These are phyloP conservation scores for Phytophthora sojae DNA, from an alignment of 352 stramenopile species.

Conservation along the genomic window DNA sequence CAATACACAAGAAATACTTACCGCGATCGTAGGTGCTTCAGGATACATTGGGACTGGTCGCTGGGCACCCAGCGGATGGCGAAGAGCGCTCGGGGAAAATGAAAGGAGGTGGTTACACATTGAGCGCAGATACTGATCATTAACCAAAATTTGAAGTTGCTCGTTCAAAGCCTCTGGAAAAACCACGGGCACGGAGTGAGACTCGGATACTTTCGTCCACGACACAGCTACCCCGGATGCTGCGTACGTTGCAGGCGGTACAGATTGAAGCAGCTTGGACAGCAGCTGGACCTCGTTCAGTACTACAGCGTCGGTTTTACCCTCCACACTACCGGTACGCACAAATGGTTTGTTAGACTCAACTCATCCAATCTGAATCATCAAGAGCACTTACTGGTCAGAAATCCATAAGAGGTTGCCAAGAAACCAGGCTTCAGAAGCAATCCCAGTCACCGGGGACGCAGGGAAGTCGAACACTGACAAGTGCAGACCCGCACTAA, in stretches of 20 bases:
- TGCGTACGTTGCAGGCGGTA: constrained; percentile 62
- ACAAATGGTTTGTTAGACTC: constrained; percentile 12
- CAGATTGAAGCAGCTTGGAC: constrained; percentile 52
- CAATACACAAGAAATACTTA: constrained; percentile 14
- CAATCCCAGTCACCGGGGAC: constrained; percentile 54
- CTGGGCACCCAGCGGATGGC: constrained; percentile 44
- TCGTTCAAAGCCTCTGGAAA: constrained; percentile 62
- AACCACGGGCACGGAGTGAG: constrained; percentile 69
- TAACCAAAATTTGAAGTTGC: constrained; percentile 61
- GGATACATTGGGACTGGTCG: constrained; percentile 60
- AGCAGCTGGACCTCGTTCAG: constrained; percentile 51
- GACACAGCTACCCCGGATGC: constrained; percentile 56
- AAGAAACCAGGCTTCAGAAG: constrained; percentile 66
- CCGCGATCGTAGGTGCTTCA: constrained; percentile 53
- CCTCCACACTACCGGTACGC: constrained; percentile 33
- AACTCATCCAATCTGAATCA: not conserved
- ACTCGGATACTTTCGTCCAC: constrained; percentile 78
- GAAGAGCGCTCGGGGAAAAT: constrained; percentile 48
- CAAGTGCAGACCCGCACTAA: constrained; percentile 34
- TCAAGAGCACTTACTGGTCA: constrained; percentile 29
- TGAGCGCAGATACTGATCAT: constrained; percentile 54
- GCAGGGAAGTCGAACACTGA: constrained; percentile 46
- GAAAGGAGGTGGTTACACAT: constrained; percentile 57
- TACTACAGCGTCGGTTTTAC: constrained; percentile 36
- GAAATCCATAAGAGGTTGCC: constrained; percentile 73